Evolutionary conservation across 2,329 filamentous ascomycete species (phyloP), one percentile per base, ranked within the genome.

Genomic region (Plenodomus biglobosus): DNA sequence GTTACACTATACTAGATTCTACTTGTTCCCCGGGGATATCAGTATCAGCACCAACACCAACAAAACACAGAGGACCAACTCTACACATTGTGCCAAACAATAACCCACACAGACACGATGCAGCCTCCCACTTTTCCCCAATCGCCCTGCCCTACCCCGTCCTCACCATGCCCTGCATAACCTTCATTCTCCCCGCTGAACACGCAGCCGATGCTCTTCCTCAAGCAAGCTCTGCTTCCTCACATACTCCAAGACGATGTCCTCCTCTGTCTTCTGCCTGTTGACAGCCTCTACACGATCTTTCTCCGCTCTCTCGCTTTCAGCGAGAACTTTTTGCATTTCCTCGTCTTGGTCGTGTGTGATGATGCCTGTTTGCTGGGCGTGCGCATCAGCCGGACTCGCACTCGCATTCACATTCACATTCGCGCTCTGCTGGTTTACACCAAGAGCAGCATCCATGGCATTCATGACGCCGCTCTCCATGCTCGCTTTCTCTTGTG

Each of bases 221-320:
- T 92, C 88, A 0, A 81, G 78, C 36, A 90, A 65, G 67, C 86
- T 90, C 74, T 91, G 86, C 74, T 85, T 87, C 77, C 86, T 88
- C 35, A 90, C 80, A 68, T 89, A 90, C 61, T 90, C 86, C 65
- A 92, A 69, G 8, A 91, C 82, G 48, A 87, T 83, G 46, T 90
- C 82, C 65, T 92, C 87, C 63, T 91, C 87, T 10, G 74, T 45
- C 76, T 69, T 20, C 80, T 77, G 43, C 66, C 67, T 70, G 68
- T 61, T 66, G 50, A 64, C 50, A 50, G 64, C 53, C 70, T 39
- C 76, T 71, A 20, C 80, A 74, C 48, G 69, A 59, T 71, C 70
- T 52, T 65, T 56, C 40, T 65, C 65, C 1, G 52, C 58, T 8
- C 46, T 48, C 46, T 66, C 57, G 36, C 63, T 66, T 41, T 68